A percentile compares a stretch with the other conserved stretches of the same genome.
Evolutionary conservation across 2,329 filamentous ascomycete species (phyloP).

Genomic region (Diaporthe destruens): DNA sequence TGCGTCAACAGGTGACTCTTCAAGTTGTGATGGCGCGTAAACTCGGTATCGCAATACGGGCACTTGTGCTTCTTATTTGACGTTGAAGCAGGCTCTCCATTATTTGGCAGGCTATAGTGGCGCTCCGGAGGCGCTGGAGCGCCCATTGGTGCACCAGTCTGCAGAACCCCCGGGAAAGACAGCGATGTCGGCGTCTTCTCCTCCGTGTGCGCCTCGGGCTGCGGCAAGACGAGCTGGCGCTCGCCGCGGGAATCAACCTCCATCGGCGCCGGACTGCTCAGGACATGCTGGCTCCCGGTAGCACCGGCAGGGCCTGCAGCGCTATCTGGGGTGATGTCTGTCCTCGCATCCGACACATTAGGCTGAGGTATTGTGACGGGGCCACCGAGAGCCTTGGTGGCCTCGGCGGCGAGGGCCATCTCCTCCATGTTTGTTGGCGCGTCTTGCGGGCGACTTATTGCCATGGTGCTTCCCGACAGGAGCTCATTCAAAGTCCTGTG

Average conservation of each 20-base stretch:
- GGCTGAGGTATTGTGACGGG: constrained; percentile 49
- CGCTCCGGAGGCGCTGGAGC: constrained; percentile 59
- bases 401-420: constrained; percentile 42
- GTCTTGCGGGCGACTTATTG: constrained; percentile 69
- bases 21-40: constrained; percentile 96
- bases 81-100: constrained; percentile 69
- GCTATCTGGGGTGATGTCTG: constrained; percentile 59
- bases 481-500: constrained; percentile 66
- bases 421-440: constrained; percentile 51
- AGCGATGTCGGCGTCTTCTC: constrained; percentile 65
- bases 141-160: constrained; percentile 56
- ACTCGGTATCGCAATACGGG: constrained; percentile 95
- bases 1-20: constrained; percentile 98
- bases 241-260: constrained; percentile 63
- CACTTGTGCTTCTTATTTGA: constrained; percentile 93
- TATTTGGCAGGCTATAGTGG: constrained; percentile 68
- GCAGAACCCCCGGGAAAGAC: constrained; percentile 67
- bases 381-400: constrained; percentile 51
- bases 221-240: constrained; percentile 52
- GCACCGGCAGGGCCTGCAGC: constrained; percentile 53
- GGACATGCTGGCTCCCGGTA: constrained; percentile 51
- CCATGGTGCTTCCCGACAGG: constrained; percentile 64
- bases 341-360: constrained; percentile 52
- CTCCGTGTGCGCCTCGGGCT: constrained; percentile 62
- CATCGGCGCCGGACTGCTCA: constrained; percentile 66